A percentile compares a stretch with the other conserved stretches of the same genome.
Evolutionary conservation across 352 stramenopile species (phyloP).

Genomic region (Saprolegnia diclina): DNA sequence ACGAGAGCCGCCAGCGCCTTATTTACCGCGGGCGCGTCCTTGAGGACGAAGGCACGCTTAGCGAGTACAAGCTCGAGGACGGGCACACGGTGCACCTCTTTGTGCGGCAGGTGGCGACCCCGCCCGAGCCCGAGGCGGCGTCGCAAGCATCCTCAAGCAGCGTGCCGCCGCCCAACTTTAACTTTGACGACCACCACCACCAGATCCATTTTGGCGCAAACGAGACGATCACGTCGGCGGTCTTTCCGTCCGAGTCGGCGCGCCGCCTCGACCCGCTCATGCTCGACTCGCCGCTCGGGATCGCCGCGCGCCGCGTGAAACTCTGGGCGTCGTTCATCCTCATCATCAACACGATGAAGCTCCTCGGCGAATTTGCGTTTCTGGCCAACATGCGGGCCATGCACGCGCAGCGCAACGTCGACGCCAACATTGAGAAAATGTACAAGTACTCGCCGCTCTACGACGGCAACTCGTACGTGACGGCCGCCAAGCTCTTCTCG

Average conservation of each 20-base stretch:
- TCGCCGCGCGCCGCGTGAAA: constrained; percentile 76
- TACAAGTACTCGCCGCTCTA: constrained; percentile 79
- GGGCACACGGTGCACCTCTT: constrained; percentile 90
- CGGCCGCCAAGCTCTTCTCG: constrained; percentile 59
- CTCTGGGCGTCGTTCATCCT: constrained; percentile 83
- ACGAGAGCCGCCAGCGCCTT: constrained; percentile 68
- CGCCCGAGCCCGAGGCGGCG: constrained; percentile 40
- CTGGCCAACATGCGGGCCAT: constrained; percentile 46
- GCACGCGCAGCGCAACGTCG: constrained; percentile 2
- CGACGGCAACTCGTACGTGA: constrained; percentile 65
- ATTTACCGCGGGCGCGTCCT: constrained; percentile 89
- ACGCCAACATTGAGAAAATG: constrained; percentile 20
- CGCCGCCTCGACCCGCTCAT: constrained; percentile 78
- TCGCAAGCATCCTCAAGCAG: not conserved
- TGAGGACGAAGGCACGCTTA: constrained; percentile 65
- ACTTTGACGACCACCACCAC: constrained; percentile 26
- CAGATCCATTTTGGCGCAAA: constrained; percentile 47
- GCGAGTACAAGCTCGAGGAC: constrained; percentile 85
- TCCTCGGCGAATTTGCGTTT: constrained; percentile 80
- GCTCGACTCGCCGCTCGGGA: constrained; percentile 75
- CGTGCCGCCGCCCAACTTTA: constrained; percentile 24
- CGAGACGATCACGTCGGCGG: constrained; percentile 74
- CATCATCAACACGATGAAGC: constrained; percentile 88
- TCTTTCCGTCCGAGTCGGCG: constrained; percentile 78
- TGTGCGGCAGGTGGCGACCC: constrained; percentile 52